Evolutionary conservation across 2,329 filamentous ascomycete species (phyloP).

Genomic region (Monilinia aucupariae): DNA sequence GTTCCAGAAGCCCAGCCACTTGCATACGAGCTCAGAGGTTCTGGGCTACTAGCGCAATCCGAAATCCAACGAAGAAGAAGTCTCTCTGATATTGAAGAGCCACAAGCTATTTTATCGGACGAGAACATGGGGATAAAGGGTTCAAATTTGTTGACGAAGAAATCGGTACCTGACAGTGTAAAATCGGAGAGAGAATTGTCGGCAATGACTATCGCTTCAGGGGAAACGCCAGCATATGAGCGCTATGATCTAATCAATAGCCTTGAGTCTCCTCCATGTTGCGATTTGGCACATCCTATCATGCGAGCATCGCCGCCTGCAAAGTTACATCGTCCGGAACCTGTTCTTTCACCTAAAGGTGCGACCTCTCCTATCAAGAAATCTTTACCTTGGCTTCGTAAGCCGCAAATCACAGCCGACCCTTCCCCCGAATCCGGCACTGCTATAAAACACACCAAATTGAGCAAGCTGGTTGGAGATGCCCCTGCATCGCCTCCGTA

Average conservation of each 20-base stretch:
- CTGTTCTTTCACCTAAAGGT: background rate
- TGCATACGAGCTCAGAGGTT: background rate
- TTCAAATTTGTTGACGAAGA: constrained; percentile 11
- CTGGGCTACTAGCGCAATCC: background rate
- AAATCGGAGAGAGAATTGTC: constrained; percentile 8
- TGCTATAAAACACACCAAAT: background rate
- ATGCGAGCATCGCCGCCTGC: background rate
- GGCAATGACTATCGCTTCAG: constrained; percentile 22
- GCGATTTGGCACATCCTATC: constrained; percentile 1
- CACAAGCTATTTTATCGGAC: constrained; percentile 20
- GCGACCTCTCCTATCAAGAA: constrained; percentile 18
- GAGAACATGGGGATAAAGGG: constrained; percentile 21
- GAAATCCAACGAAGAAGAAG: background rate
- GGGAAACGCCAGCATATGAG: constrained; percentile 25
- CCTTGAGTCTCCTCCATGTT: background rate
- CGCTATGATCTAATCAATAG: background rate
- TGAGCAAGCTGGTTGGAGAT: constrained; percentile 8
- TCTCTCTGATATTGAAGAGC: constrained; percentile 1
- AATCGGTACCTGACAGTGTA: background rate
- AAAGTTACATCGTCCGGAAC: background rate
- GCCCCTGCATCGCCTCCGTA: constrained; percentile 13
- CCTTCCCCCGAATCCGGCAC: background rate
- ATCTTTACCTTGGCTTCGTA: constrained; percentile 31
- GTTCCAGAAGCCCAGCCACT: constrained; percentile 14
- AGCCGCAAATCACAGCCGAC: constrained; percentile 19